Percentiles rank a stretch among this genome's conserved stretches.
These are phyloP conservation scores for Biscutella auriculata DNA, from an alignment of 441 rosid genomes.

Conservation along the genomic window DNA sequence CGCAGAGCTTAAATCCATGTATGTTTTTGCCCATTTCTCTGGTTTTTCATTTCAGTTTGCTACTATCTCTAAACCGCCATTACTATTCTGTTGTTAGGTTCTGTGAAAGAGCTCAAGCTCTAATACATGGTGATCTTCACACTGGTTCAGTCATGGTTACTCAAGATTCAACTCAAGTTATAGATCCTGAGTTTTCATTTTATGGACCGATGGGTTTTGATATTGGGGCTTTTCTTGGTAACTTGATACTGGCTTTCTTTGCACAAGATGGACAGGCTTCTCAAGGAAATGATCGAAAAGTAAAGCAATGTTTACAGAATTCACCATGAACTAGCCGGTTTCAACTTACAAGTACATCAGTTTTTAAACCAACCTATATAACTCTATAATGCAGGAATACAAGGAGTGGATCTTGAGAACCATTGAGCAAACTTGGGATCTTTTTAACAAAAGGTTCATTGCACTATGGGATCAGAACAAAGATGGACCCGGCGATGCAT, in stretches of 20 bases:
- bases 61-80: background rate
- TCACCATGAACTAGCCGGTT: too few species aligned
- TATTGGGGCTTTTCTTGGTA: conserved; percentile 79
- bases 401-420: conserved; percentile 69
- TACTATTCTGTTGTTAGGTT: conserved; percentile 39
- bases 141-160: conserved; percentile 91
- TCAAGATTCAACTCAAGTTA: conserved; percentile 66
- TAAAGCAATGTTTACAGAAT: too few species aligned
- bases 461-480: conserved; percentile 62
- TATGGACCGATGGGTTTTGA: conserved; percentile 88
- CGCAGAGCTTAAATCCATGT: conserved; percentile 83
- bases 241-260: conserved; percentile 76
- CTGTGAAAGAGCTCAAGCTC: conserved; percentile 84
- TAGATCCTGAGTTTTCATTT: conserved; percentile 86
- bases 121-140: conserved; percentile 90
- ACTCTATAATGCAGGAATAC: conserved; percentile 34
- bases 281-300: conserved; percentile 52
- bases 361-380: background rate
- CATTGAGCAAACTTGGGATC: conserved; percentile 61
- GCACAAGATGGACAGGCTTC: conserved; percentile 83
- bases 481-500: conserved; percentile 78
- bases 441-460: conserved; percentile 46
- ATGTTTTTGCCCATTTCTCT: conserved; percentile 2
- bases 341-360: too few species aligned
- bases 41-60: background rate